These are phyloP conservation scores for Eutypella sp. DNA, from an alignment of 2,329 filamentous ascomycete genomes.

Conservation along the genomic window DNA sequence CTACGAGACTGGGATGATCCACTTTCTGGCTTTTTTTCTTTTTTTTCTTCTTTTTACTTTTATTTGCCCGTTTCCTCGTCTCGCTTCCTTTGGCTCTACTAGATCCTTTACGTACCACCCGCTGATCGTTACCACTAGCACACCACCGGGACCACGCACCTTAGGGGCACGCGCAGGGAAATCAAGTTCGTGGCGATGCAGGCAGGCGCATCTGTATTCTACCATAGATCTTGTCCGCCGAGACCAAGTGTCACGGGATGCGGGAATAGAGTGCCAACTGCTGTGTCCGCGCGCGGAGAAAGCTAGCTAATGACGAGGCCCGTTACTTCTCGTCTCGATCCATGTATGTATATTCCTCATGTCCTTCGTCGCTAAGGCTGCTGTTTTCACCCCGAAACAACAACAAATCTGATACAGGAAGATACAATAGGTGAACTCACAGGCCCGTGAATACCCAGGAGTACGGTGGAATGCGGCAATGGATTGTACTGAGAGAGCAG, in stretches of 20 bases:
- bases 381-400: too few relatives aligned
- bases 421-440: not conserved
- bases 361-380: too few relatives aligned
- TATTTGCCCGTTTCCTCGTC: not conserved
- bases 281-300: not conserved
- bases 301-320: too few relatives aligned
- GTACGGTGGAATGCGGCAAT: too few relatives aligned
- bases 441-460: not conserved
- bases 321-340: too few relatives aligned
- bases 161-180: too few relatives aligned
- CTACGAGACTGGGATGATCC: not conserved
- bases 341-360: too few relatives aligned
- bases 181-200: slow-evolving; percentile 19
- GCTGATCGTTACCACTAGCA: slow-evolving; percentile 4
- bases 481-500: not conserved
- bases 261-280: not conserved
- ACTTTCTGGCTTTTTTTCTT: not conserved
- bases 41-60: too few relatives aligned
- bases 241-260: not conserved
- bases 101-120: slow-evolving; percentile 5
- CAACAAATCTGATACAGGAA: not conserved
- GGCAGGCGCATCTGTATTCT: slow-evolving; percentile 20
- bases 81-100: not conserved
- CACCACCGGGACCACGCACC: slow-evolving; percentile 7
- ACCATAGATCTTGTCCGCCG: slow-evolving; percentile 22